Base-by-base conservation (phyloP, 805 yeast genomes). In the Candida germanica region DNA sequence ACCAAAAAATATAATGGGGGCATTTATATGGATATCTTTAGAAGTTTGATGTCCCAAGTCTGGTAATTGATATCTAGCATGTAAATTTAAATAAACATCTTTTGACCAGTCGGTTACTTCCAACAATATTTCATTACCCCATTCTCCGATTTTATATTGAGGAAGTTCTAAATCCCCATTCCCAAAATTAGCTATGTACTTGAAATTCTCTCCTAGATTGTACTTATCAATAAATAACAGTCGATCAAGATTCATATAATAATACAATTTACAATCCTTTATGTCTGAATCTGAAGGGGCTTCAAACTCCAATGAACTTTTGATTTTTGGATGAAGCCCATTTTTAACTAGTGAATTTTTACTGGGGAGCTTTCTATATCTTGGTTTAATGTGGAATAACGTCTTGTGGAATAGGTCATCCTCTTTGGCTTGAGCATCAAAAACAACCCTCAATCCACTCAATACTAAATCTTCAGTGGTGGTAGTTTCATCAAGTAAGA, bases 31-130 rank as follows among this genome's bases (percentile, higher is more conserved):
- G n/a, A 39, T 26, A 7, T 31, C 22, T n/a, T 33, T 35, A 0
- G 40, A 30, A 6, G 33, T 34, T 22, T 31, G 33, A 25, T 32
- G 33, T 2, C 34, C 33, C 17, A 38, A 37, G 5, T 31, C 35
- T 3, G 71, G 71, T n/a, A 42, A 39, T 46, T 64, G 71, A 43
- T 68, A 68, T 24, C 73, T 48, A 6, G 71, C 57, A 41, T 68
- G 72, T 6, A 68, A 40, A 6, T 60, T 60, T 19, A 66, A 39
- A 13, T 50, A 54, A 4, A 61, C 40, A 11, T 38, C 43, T 5
- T 33, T 17, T 13, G 15, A 10, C 31, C 29, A 15, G 42, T 36
- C 15, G 46, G 44, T 14, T 27, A 56, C 44, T 37, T 60, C 64
- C 29, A 65, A 37, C 22, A 68, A 44, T 3, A 61, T 41, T 39